Evolutionary conservation across 768 basidiomycete genomes (phyloP), one percentile per base, ranked within the genome.

Genomic region (Mrakia blollopis): DNA sequence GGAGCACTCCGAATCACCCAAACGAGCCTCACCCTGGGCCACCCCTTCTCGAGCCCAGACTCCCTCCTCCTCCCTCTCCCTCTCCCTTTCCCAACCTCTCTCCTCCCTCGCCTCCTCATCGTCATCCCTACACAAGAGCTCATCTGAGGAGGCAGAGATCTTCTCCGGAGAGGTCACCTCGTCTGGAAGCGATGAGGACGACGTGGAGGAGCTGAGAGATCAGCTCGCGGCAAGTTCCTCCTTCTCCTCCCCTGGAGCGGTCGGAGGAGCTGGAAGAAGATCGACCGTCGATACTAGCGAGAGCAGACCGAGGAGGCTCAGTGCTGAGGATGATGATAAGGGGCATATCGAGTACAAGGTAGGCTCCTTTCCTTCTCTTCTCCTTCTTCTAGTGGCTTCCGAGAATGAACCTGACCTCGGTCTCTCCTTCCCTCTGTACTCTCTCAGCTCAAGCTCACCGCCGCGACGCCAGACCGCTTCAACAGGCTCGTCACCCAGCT

Each of bases 401-500:
- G 35, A 57, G 28, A 23, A 21, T 3, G 61, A 41, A 35, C 32
- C 57, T 73, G 54, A 73, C 37, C 30, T 72, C 39, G 23, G n/a
- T 14, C 73, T 18, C n/a, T 65, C 63, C 73, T 9, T 50, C 47
- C 47, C 73, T 65, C 23, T 13, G 35, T 39, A 8, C 21, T 54
- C 39, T 30, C 23, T 21, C 76, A 77, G 73, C 68, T 78, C 21
- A 73, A 78, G 57, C 68, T 78, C 61, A 37, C 72, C 68, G 60
- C 73, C 76, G 47, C 65, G 77, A 70, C 74, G 23, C 79, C 82
- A 0, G 83, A 85, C 63, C 81, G 85, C 25, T 85, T 86, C 79
- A 84, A 85, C 70, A 78, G 84, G 50, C 90, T 98, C 30, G 92
- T 94, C 74, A 98, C 95, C 0, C 95, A 98, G 84, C 89, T 97